Evolutionary conservation across 768 basidiomycete species (phyloP), one percentile per base, ranked within the genome.

Genomic region (Candolleomyces efflorescens): DNA sequence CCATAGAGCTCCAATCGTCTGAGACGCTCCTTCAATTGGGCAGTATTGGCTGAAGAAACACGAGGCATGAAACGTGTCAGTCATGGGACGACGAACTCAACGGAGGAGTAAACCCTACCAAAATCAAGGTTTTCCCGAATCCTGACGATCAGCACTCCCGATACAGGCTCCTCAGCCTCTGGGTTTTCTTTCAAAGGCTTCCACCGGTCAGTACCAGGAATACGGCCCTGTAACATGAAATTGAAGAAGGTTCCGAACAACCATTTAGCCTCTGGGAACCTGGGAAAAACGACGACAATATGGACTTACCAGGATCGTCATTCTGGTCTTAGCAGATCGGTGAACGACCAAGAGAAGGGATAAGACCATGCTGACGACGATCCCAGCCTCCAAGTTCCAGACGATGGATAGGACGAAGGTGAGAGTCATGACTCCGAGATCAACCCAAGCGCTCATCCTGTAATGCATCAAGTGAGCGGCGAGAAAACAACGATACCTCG

Each of bases 101-200:
- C 18, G 13, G 15, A 24, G 11, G 5, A 54, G 15, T 7, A 18
- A n/a, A 22, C 17, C 51, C 9, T 32, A 36, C 51, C 92, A 63
- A 99, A 99, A 67, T 93, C 91, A 24, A 99, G 77, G 65, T 84
- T 90, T 72, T 98, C 96, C 27, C 93, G 76, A 54, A 99, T 89
- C 22, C 94, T 81, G 5, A 98, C 81, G 49, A 99, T 95, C 47
- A 99, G 74, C 24, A 86, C 86, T 0, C 94, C 94, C 4, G 88
- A 80, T 15, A 86, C 76, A 60, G 84, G 86, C 73, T 97, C 93
- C 62, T 86, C 82, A 0, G 85, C 89, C 55, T 92, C 91, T 0
- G 89, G 86, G 58, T 90, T 87, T 67, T 97, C 94, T 49, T 89
- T 89, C 41, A 99, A 79, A 3, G 96, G 87, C 61, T 88, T 92